Percentiles rank a stretch among this genome's conserved stretches.
Evolutionary conservation across 2,329 filamentous ascomycete genomes (phyloP).

Genomic region (Tolypocladium ovalisporum): DNA sequence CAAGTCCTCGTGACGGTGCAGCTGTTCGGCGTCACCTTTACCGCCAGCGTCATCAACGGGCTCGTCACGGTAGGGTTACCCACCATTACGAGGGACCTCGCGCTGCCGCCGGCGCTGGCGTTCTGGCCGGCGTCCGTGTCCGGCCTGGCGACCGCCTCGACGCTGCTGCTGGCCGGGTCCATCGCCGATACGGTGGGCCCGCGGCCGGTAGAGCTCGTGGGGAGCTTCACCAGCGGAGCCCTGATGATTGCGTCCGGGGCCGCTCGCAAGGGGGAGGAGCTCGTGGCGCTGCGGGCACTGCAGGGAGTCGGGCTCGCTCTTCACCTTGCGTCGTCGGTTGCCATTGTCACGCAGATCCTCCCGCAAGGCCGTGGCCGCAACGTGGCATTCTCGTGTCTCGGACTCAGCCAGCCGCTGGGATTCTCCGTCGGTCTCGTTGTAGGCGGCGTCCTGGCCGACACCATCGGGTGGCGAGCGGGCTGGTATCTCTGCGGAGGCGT

Average conservation of each 20-base stretch:
- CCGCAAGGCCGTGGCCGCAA: conserved; percentile 23
- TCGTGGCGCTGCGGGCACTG: conserved; percentile 26
- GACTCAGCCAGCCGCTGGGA: conserved; percentile 34
- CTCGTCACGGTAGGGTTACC: conserved; percentile 18
- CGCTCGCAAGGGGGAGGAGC: conserved; percentile 15
- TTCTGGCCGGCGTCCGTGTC: conserved; percentile 28
- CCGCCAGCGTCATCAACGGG: background rate
- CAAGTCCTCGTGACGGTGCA: background rate
- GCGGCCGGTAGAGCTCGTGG: conserved; percentile 19
- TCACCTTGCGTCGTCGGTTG: conserved; percentile 22
- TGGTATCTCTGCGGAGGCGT: conserved; percentile 30
- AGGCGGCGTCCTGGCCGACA: conserved; percentile 35
- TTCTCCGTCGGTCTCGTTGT: conserved; percentile 40
- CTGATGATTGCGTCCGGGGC: conserved; percentile 21
- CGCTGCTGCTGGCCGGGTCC: conserved; percentile 25
- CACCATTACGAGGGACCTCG: conserved; percentile 25
- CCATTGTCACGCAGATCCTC: conserved; percentile 21
- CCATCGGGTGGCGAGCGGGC: conserved; percentile 34
- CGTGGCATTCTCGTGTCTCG: conserved; percentile 30
- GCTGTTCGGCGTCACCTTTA: background rate
- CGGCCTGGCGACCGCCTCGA: conserved; percentile 22
- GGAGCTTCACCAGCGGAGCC: conserved; percentile 16
- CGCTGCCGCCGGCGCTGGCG: conserved; percentile 19
- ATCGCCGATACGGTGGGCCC: conserved; percentile 26
- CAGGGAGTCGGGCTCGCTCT: conserved; percentile 27